Base-by-base conservation (phyloP, 2,329 filamentous ascomycete genomes). In the Aspergillus texensis region DNA sequence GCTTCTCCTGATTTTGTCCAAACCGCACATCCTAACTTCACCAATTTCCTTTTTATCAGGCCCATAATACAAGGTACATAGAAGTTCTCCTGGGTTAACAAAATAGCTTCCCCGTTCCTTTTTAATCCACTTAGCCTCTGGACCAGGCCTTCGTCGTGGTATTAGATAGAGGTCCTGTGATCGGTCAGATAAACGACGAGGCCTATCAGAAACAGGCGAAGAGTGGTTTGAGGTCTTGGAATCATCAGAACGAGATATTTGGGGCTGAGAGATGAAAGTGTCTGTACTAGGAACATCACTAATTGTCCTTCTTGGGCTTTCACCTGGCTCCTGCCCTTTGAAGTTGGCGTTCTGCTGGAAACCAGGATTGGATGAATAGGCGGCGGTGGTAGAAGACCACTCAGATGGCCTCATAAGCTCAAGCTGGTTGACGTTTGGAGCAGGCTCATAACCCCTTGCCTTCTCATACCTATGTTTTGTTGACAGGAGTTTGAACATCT, bases 371-470 rank as follows among this genome's bases (percentile, higher is more conserved):
- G 14, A 34, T 24, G 52, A 24, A 50, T 54, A 43, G 32, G 57
- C 16, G 28, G 57, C 57, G 12, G 63, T 50, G 46, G 65, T 63
- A 5, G 68, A 48, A 14, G 68, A 54, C 68, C 75, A 79, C 11
- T 79, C 73, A 8, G 73, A 72, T 10, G 78, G 78, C 10, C 67
- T 73, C 63, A 70, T 65, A n/a, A 81, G 66, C 19, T 81, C 68
- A 19, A 81, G 55, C 48, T 77, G 68, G 21, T 65, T 72, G 26
- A 75, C 70, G 65, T 80, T 71, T 19, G 80, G 79, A n/a, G 70
- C 67, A 46, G 70, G 72, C 36, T 81, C 78, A 39, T 69, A 62
- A 9, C 64, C 64, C 50, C 72, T 68, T n/a, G 71, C 68, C 60
- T 78, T 78, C 53, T 77, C 68, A 53, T 72, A 69, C 60, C 66